A percentile compares a stretch with the other conserved stretches of the same genome.
Conservation (phyloP, 345 rosid genomes). For the Pseudoturritis turrita region DNA sequence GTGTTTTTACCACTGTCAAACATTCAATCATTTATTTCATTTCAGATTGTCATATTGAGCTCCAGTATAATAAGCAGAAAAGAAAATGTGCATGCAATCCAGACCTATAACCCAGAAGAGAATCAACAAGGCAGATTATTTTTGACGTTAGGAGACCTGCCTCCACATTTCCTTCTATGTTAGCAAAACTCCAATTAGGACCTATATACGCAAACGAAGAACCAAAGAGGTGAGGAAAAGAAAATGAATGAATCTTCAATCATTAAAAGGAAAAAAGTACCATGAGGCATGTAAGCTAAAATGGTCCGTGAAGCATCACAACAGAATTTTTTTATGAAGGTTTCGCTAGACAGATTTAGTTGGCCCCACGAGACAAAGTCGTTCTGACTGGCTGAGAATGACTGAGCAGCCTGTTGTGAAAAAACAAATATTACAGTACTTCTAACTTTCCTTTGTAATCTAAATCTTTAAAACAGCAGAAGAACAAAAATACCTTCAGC, state of each 20-base stretch:
- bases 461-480: not conserved
- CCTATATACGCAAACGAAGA: conserved; percentile 30
- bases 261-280: conserved; percentile 36
- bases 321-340: conserved; percentile 43
- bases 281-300: conserved; percentile 39
- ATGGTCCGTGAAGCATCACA: conserved; percentile 44
- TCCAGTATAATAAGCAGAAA: not conserved
- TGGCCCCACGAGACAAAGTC: conserved; percentile 42
- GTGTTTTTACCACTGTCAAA: not conserved
- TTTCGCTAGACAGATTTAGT: conserved; percentile 37
- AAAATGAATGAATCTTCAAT: not conserved
- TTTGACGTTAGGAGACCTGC: conserved; percentile 53
- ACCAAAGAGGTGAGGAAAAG: not conserved
- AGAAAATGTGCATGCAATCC: not conserved
- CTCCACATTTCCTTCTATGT: conserved; percentile 32
- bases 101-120: conserved; percentile 76
- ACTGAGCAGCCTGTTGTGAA: conserved; percentile 64
- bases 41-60: not conserved
- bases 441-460: not conserved
- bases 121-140: conserved; percentile 55
- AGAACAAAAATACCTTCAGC: conserved; percentile 49
- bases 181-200: conserved; percentile 36
- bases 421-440: not conserved
- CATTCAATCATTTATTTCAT: not conserved
- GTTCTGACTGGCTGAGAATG: conserved; percentile 41